Evolutionary conservation across 2,329 filamentous ascomycete species (phyloP).

Genomic region (Spiromastix sp.): DNA sequence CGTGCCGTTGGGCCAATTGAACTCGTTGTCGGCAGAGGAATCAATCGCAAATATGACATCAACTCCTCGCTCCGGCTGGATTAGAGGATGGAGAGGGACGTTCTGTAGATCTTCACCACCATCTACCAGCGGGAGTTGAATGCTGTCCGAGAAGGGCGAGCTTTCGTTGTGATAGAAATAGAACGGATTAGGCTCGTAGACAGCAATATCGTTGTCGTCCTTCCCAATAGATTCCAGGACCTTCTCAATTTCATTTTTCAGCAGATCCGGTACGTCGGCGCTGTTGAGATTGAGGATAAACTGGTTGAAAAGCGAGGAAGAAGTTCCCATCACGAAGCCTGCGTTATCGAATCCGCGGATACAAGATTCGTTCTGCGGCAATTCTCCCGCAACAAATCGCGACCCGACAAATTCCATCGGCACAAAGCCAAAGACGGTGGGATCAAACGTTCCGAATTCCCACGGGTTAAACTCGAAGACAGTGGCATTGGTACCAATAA

Average conservation of each 20-base stretch:
- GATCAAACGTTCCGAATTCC: slow-evolving; percentile 69
- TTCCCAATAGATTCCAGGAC: slow-evolving; percentile 48
- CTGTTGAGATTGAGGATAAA: slow-evolving; percentile 57
- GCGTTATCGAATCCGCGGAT: slow-evolving; percentile 72
- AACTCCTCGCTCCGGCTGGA: slow-evolving; percentile 59
- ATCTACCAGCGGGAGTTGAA: slow-evolving; percentile 61
- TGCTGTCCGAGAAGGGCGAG: slow-evolving; percentile 46
- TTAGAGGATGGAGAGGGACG: slow-evolving; percentile 66
- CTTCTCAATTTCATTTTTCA: slow-evolving; percentile 41
- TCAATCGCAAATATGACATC: slow-evolving; percentile 78
- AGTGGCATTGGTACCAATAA: slow-evolving; percentile 62
- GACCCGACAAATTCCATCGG: slow-evolving; percentile 63
- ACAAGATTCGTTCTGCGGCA: slow-evolving; percentile 50
- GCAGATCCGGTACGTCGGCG: slow-evolving; percentile 36
- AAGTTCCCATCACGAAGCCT: slow-evolving; percentile 78
- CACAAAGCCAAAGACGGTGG: slow-evolving; percentile 59
- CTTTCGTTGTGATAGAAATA: slow-evolving; percentile 50
- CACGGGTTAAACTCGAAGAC: slow-evolving; percentile 70
- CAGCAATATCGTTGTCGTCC: slow-evolving; percentile 60
- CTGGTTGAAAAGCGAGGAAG: slow-evolving; percentile 73
- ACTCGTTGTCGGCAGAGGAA: slow-evolving; percentile 60
- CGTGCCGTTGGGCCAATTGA: slow-evolving; percentile 68
- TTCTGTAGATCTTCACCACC: slow-evolving; percentile 72
- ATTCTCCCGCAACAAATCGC: slow-evolving; percentile 53
- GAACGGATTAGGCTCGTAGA: slow-evolving; percentile 69